Percentiles rank a stretch among this genome's conserved stretches.
phyloP scores from a whole-genome alignment of 1,284 basidiomycete species.

The Quambalaria eucalypti region DNA sequence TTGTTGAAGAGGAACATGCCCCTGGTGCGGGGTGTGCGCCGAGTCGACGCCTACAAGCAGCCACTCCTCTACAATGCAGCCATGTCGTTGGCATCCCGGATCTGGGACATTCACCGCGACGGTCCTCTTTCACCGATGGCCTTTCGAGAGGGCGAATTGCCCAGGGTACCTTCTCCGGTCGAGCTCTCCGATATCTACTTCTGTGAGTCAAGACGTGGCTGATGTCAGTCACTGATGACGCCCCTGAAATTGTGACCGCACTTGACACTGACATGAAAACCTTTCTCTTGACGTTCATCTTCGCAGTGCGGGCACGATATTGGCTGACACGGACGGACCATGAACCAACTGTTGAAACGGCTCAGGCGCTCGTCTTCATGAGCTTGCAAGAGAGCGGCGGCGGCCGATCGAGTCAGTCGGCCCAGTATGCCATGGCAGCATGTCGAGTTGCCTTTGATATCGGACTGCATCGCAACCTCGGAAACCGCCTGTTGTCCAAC shows the following conservation, averaged over 20 bases:
- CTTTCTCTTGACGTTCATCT: slow-evolving; percentile 4
- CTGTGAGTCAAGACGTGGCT: slow-evolving; percentile 15
- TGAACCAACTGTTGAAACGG: slow-evolving; percentile 24
- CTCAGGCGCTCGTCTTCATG: slow-evolving; percentile 30
- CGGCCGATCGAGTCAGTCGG: slow-evolving; percentile 20
- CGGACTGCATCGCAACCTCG: slow-evolving; percentile 21
- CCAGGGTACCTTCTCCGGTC: slow-evolving; percentile 15
- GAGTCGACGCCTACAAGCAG: slow-evolving; percentile 21
- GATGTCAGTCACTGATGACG: slow-evolving; percentile 10
- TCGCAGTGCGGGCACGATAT: not conserved
- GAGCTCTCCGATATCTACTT: slow-evolving; percentile 20
- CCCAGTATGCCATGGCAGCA: slow-evolving; percentile 21
- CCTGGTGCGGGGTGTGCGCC: slow-evolving; percentile 10
- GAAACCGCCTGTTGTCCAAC: slow-evolving; percentile 15
- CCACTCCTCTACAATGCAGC: slow-evolving; percentile 29
- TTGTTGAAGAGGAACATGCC: slow-evolving; percentile 17
- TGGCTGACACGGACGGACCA: slow-evolving; percentile 23
- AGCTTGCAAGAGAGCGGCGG: slow-evolving; percentile 28
- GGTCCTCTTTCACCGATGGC: slow-evolving; percentile 10
- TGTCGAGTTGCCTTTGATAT: slow-evolving; percentile 31
- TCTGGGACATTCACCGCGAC: slow-evolving; percentile 10
- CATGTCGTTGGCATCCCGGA: slow-evolving; percentile 19
- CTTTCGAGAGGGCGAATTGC: slow-evolving; percentile 12
- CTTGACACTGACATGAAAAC: slow-evolving; percentile 12
- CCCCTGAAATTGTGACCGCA: not conserved